Conservation (phyloP, 2,329 filamentous ascomycete genomes). For the Nigrograna mackinnonii region DNA sequence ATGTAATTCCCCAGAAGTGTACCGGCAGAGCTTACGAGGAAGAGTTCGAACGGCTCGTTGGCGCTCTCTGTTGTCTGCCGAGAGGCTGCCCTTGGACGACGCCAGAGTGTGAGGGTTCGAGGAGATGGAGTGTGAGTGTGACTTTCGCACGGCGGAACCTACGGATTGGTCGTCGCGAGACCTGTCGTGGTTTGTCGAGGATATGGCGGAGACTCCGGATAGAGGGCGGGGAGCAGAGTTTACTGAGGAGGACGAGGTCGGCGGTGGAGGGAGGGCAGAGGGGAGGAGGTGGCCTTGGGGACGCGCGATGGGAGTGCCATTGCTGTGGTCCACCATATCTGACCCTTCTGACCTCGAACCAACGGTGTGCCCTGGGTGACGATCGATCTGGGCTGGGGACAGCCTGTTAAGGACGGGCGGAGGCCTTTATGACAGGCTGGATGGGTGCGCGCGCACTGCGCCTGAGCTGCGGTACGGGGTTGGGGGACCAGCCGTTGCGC, state of each 20-base stretch:
- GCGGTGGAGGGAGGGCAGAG: constrained; percentile 34
- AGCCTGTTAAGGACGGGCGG: too few species aligned
- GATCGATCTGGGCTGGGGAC: too few species aligned
- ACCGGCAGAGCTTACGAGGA: constrained; percentile 37
- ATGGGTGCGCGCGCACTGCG: too few species aligned
- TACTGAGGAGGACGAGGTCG: constrained; percentile 28
- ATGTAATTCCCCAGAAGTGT: too few species aligned
- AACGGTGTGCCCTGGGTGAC: too few species aligned
- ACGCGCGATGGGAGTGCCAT: constrained; percentile 18
- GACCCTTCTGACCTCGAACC: too few species aligned
- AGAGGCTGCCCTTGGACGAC: constrained; percentile 28
- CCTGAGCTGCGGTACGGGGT: too few species aligned
- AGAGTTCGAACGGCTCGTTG: constrained; percentile 39
- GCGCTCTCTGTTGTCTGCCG: constrained; percentile 32
- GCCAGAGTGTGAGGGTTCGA: constrained; percentile 41
- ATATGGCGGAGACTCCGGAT: constrained; percentile 33
- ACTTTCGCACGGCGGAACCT: constrained; percentile 24
- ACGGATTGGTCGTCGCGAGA: constrained; percentile 28
- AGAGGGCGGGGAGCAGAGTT: constrained; percentile 21
- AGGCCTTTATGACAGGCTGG: too few species aligned
- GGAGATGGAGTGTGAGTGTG: constrained; percentile 38
- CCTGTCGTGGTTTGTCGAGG: constrained; percentile 23
- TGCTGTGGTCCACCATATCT: constrained; percentile 33
- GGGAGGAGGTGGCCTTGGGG: constrained; percentile 27
- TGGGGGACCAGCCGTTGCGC: too few species aligned